Evolutionary conservation across 371 early-diverging fungal species (phyloP).

Genomic region (Circinella umbellata): DNA sequence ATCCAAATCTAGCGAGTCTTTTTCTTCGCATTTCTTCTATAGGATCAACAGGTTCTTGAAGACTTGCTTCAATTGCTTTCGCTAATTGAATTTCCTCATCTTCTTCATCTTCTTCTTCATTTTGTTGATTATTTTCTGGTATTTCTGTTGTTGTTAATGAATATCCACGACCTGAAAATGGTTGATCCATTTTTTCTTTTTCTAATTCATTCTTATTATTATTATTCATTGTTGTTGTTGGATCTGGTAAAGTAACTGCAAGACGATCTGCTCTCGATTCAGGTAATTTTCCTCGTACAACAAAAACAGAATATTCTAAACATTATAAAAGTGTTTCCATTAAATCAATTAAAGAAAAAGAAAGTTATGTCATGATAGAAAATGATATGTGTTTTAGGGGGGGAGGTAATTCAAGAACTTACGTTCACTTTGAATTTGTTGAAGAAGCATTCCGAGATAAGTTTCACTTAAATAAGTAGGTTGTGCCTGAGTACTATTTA

Average conservation of each 20-base stretch:
- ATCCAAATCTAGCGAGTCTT: slow-evolving; percentile 41
- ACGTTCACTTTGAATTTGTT: slow-evolving; percentile 69
- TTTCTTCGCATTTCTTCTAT: slow-evolving; percentile 42
- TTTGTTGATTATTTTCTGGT: background rate
- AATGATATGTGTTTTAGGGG: too few relatives aligned
- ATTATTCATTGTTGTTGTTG: slow-evolving; percentile 1
- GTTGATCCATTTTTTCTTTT: slow-evolving; percentile 3
- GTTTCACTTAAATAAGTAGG: slow-evolving; percentile 69
- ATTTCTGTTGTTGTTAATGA: slow-evolving; percentile 18
- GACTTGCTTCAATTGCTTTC: slow-evolving; percentile 42
- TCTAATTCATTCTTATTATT: background rate
- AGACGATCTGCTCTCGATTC: slow-evolving; percentile 31
- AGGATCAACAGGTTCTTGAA: slow-evolving; percentile 22
- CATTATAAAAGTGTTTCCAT: too few relatives aligned
- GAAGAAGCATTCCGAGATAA: slow-evolving; percentile 66
- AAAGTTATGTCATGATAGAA: too few relatives aligned
- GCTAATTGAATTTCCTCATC: slow-evolving; percentile 37
- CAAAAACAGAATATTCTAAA: slow-evolving; percentile 49
- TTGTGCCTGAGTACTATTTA: slow-evolving; percentile 58
- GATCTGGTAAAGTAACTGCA: slow-evolving; percentile 25
- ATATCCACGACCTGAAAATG: slow-evolving; percentile 40
- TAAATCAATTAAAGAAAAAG: too few relatives aligned
- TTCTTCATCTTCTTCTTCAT: slow-evolving; percentile 18
- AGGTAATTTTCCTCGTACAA: slow-evolving; percentile 32
- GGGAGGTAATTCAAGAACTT: too few relatives aligned